Evolutionary conservation across 768 basidiomycete genomes (phyloP).

Genomic region (Phanerochaete sordida): DNA sequence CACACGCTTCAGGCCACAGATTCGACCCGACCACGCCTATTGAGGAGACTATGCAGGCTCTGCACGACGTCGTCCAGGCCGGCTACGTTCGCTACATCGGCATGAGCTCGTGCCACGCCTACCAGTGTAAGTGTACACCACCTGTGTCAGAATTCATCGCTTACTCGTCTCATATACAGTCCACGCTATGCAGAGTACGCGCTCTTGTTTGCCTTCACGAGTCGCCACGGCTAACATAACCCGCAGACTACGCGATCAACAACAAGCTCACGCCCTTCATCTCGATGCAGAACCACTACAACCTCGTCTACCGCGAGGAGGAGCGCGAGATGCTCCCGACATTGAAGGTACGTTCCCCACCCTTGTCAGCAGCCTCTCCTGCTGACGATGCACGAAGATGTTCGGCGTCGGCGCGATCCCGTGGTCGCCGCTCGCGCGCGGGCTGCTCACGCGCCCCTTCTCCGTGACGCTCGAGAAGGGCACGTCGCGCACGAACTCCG

Average conservation of each 20-base stretch:
- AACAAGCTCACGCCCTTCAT: slow-evolving; percentile 39
- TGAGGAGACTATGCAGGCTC: slow-evolving; percentile 43
- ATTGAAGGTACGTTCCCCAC: slow-evolving; percentile 22
- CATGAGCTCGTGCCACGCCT: slow-evolving; percentile 35
- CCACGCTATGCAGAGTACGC: slow-evolving; percentile 31
- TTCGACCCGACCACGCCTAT: slow-evolving; percentile 39
- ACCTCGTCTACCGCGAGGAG: slow-evolving; percentile 42
- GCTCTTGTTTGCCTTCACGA: background rate
- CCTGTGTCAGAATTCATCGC: background rate
- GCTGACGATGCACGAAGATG: slow-evolving; percentile 13
- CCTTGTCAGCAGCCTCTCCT: background rate
- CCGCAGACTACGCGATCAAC: slow-evolving; percentile 13
- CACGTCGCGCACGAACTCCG: background rate
- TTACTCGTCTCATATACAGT: slow-evolving; percentile 15
- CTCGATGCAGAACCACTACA: slow-evolving; percentile 46
- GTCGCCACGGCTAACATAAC: too few species aligned
- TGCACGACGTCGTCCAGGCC: slow-evolving; percentile 45
- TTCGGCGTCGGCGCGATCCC: slow-evolving; percentile 37
- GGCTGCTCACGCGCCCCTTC: slow-evolving; percentile 13
- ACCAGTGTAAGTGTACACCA: slow-evolving; percentile 32
- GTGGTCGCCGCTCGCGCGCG: slow-evolving; percentile 38
- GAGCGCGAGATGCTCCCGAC: slow-evolving; percentile 40
- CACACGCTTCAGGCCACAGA: slow-evolving; percentile 22
- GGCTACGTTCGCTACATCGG: slow-evolving; percentile 43
- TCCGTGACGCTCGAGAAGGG: background rate